These are phyloP conservation scores for Mycena rebaudengoi DNA, from an alignment of 768 basidiomycete genomes.

Conservation along the genomic window DNA sequence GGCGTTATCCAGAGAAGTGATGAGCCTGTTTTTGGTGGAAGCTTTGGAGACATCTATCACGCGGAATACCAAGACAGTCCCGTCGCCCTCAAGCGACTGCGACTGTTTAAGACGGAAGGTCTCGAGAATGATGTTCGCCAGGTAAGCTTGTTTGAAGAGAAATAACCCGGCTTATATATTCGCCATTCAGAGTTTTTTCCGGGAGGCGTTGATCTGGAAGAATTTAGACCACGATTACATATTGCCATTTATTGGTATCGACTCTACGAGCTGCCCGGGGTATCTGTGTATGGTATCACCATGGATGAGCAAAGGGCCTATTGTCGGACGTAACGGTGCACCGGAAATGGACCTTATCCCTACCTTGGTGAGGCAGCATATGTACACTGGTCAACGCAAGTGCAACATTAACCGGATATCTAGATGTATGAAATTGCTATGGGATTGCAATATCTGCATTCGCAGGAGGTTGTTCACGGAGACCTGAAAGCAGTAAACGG, in stretches of 20 bases:
- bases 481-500: not conserved
- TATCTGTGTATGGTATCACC: constrained; percentile 15
- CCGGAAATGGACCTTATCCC: not conserved
- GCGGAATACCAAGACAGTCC: not conserved
- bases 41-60: not conserved
- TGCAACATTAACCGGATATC: not conserved
- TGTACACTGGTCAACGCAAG: not conserved
- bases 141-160: not conserved
- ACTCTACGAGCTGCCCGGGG: not conserved
- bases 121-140: not conserved
- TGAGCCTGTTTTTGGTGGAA: not conserved
- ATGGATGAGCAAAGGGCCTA: constrained; percentile 2
- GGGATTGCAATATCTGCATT: constrained; percentile 4
- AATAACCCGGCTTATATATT: not conserved
- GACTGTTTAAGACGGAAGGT: not conserved
- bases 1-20: not conserved
- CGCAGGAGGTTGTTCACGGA: not conserved
- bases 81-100: not conserved
- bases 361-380: not conserved
- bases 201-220: constrained; percentile 3
- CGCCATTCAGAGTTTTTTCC: constrained; percentile 1
- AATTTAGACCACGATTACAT: not conserved
- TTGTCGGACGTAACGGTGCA: not conserved
- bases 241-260: not conserved
- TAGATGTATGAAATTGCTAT: not conserved